Base-by-base conservation (phyloP, 2,329 filamentous ascomycete genomes). In the Colletotrichum acutatum region DNA sequence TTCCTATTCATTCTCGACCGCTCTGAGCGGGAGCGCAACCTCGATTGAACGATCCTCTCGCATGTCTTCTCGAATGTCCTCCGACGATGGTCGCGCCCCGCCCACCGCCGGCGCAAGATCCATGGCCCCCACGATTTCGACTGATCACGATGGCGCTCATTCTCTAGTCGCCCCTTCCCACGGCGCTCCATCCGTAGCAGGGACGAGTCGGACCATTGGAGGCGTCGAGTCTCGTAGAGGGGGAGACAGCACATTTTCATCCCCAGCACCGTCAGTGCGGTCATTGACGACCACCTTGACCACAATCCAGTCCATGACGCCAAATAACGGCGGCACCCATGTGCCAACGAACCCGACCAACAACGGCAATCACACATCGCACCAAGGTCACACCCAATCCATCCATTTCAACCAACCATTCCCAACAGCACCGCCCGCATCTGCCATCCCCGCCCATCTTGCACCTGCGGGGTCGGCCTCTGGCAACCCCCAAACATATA, bases 211-310 rank as follows among this genome's bases (percentile, higher is more conserved):
- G 49, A 95, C 93, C 7, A 85, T 88, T 2, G 91, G 91, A 61
- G 92, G 90, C 11, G 79, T 92, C 60, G 92, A 93, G 5, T 90
- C 89, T 61, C 89, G 91, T 71, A 90, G 93, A 76, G 94, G 94
- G 69, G 92, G 87, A 67, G 90, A 91, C 81, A 92, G 90, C 84
- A 95, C 93, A 49, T 96, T 96, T 80, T 95, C 93, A 22, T 95
- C 94, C 14, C 94, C 94, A 1, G 93, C 94, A 42, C 94, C 94
- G 30, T 96, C 94, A 8, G 91, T 95, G 60, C 92, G 91, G 74
- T 96, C 94, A 2, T 86, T 97, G 66, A 94, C 94, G 1, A 97
- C 94, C 0, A 97, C 94, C 1, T 86, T 97, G 68, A 97, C 94
- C 0, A 97, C 94, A 0, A 95, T 97, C 22, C 74, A 75, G 72